Base-by-base conservation (phyloP, 2,329 filamentous ascomycete genomes). In the Aspergillus hortae region DNA sequence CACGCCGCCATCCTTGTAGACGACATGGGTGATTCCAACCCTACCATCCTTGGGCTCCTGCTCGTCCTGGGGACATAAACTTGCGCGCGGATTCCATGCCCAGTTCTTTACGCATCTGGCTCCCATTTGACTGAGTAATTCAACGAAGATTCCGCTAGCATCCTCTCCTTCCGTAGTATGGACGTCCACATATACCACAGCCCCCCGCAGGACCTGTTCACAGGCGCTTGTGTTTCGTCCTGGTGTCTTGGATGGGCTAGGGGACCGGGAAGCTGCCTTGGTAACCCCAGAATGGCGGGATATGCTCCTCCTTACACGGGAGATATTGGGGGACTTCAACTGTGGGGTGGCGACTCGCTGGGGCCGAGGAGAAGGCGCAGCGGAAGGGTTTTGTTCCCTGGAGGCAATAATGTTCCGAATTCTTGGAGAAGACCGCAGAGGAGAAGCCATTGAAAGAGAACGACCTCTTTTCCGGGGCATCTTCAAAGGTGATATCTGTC, bases 1-100 rank as follows among this genome's bases (percentile, higher is more conserved):
- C 64, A 87, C 86, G 40, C 85, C 85, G 43, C 91, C 91, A 64
- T 95, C 91, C 69, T 95, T 96, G 77, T 86, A 96, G 6, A 96
- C 84, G 6, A 96, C 88, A 65, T 96, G 91, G 0, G 90, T 95
- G 61, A 95, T 89, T 4, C 86, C 88, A 53, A 90, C 76, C 66
- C 84, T 87, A 45, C 64, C 62, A 12, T 71, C 66, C 45, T 63
- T 66, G 4, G 66, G 57, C 9, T 69, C 66, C n/a, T 57, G 60
- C 2, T 58, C 62, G 42, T 68, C 69, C 15, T 62, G 61, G 6
- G 68, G 70, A 5, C 67, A 69, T 17, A 72, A 46, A 56, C 73
- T 75, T 15, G 69, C 60, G n/a, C 69, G 64, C n/a, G 84, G 83
- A 63, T 86, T 87, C 86, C 88, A 92, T 42, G 77, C 76, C 90